Evolutionary conservation across 2,329 filamentous ascomycete species (phyloP).

Genomic region (Lasiodiplodia sp.): DNA sequence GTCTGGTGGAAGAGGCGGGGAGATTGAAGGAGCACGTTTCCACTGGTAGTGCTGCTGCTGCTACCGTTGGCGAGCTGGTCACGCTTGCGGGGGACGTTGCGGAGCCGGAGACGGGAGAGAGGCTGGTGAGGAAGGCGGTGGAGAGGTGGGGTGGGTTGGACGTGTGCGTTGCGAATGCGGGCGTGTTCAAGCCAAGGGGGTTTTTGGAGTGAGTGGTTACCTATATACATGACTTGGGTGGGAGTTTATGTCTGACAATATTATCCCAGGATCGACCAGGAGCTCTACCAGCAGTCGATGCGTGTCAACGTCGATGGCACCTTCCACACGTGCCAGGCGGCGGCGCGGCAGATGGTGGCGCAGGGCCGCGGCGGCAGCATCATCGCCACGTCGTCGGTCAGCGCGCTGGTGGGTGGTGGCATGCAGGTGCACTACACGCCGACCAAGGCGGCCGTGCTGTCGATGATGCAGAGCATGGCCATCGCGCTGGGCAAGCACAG

Average conservation of each 20-base stretch:
- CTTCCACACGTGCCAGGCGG: constrained; percentile 1
- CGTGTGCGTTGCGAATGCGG: constrained; percentile 2
- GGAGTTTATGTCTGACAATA: too few relatives aligned
- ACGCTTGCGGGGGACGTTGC: background rate
- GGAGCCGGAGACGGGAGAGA: background rate
- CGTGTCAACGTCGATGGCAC: background rate
- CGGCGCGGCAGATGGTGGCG: constrained; percentile 10
- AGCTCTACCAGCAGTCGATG: constrained; percentile 4
- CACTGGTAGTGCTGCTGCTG: too few relatives aligned
- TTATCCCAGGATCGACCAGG: background rate
- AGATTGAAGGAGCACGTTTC: background rate
- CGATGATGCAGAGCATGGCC: constrained; percentile 4
- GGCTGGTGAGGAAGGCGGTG: background rate
- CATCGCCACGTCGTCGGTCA: constrained; percentile 6
- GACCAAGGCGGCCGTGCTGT: constrained; percentile 2
- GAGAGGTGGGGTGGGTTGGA: constrained; percentile 5
- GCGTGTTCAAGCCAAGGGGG: constrained; percentile 3
- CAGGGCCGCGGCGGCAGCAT: constrained; percentile 13
- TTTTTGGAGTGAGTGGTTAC: constrained; percentile 14
- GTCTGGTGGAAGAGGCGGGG: background rate
- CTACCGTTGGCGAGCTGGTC: background rate
- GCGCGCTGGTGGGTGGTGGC: background rate
- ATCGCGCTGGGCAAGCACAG: background rate
- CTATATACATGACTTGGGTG: too few relatives aligned
- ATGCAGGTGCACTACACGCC: constrained; percentile 15